A percentile compares a stretch with the other conserved stretches of the same genome.
Evolutionary conservation across 2,329 filamentous ascomycete genomes (phyloP).

Genomic region (Aspergillus brasiliensis): DNA sequence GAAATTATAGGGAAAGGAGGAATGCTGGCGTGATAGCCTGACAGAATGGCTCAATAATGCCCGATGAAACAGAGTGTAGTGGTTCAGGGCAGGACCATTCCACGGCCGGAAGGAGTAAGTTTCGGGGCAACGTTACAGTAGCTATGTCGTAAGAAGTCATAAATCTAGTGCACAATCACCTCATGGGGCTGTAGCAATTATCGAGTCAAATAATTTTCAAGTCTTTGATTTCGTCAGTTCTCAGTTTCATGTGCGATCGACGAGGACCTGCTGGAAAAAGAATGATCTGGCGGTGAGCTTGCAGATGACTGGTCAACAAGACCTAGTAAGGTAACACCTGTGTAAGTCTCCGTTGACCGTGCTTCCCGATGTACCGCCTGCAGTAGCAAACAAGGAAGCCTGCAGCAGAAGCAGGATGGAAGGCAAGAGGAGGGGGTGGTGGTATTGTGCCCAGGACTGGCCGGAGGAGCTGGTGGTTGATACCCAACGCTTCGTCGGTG

Average conservation of each 20-base stretch:
- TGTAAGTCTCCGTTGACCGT: background rate
- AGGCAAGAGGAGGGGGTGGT: background rate
- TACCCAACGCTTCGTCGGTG: background rate
- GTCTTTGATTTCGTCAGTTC: background rate
- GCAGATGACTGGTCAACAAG: background rate
- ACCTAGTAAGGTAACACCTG: background rate
- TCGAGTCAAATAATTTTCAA: background rate
- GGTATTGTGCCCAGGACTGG: background rate
- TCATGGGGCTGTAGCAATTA: conserved; percentile 4
- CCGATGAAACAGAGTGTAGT: background rate
- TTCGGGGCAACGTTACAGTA: background rate
- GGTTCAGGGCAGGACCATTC: background rate
- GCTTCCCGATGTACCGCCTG: background rate
- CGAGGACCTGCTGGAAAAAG: background rate
- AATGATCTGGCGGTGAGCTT: conserved; percentile 13
- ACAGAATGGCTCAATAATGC: background rate
- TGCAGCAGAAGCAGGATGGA: background rate
- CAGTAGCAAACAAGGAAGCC: background rate
- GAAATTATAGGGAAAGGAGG: background rate
- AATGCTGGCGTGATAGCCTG: background rate
- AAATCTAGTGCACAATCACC: conserved; percentile 14
- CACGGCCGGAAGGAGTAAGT: background rate
- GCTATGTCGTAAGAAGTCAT: conserved; percentile 12
- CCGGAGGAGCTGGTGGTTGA: background rate
- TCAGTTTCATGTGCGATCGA: conserved; percentile 2